Base-by-base conservation (phyloP, 352 stramenopile species). In the Plasmopara viticola region DNA sequence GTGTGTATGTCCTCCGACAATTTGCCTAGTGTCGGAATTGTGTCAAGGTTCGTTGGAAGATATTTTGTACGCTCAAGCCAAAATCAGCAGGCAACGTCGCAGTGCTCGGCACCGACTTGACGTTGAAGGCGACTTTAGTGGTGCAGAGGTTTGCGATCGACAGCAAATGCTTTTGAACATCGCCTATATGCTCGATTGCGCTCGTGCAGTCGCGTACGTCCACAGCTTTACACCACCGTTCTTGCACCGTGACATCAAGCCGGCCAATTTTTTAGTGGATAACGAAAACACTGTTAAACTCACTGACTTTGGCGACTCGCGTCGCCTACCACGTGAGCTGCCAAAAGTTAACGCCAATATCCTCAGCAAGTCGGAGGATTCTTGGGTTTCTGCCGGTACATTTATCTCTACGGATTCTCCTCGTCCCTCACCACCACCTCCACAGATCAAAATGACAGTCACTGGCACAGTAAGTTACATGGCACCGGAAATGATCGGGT, bases 381-480 rank as follows among this genome's bases (percentile, higher is more conserved):
- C 47, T 18, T 41, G 62, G 20, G 41, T 31, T 2, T 62, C 47
- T 44, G 44, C 51, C 45, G 51, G 25, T 48, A 60, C 58, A 6
- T 7, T 62, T 41, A 42, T 6, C 7, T 66, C 56, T 13, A 59
- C 2, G 38, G 48, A 44, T 10, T 47, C 40, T 43, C 54, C 48
- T 9, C 47, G 30, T 14, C 43, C 47, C 0, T 35, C 48, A 9
- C 44, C 61, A 42, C 29, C 53, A 4, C 34, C 62, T 25, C 62
- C 62, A 44, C 48, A 25, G 59, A 58, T 5, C 28, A 53, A 69
- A 43, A 71, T 82, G 70, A 78, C 70, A 9, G 77, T 90, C 1
- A 76, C 74, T 20, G 80, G 79, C 0, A 90, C 80, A 0, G 72
- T 84, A 0, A 64, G 81, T 18, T 87, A 87, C 58, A 90, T 90